Evolutionary conservation across 495 filamentous ascomycete species (phyloP), one percentile per base, ranked within the genome.

Genomic region (Cercophora newfieldiana): DNA sequence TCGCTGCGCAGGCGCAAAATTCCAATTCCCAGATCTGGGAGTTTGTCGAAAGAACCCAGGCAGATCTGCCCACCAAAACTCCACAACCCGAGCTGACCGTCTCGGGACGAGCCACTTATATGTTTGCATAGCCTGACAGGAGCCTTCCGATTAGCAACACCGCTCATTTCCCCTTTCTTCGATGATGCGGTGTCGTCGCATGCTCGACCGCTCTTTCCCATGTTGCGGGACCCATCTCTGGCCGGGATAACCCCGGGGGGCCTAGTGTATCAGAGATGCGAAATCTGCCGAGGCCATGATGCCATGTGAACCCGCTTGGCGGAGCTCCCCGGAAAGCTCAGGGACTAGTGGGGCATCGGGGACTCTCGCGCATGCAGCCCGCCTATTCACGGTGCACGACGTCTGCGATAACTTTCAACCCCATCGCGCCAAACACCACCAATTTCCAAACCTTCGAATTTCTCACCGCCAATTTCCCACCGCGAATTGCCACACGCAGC

Each of bases 341-440:
- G 18, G 37, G 7, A 18, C 37, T 7, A 18, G 37, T 47, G 8
- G 37, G 37, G 37, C 37, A 47, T 7, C 8, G 37, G 18, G 37
- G 37, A 18, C 37, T 44, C 37, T 58, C 33, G 55, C 55, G 26
- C 25, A n/a, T 30, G 25, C 26, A 58, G 55, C 7, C 29, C 25
- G 55, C 55, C 55, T 58, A 16, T 33, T 58, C 54, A n/a, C 55
- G 26, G 16, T n/a, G 28, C 28, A 57, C 54, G 4, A 30, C 54
- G 30, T 30, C 21, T 10, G 1, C 28, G 0, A 64, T 8, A 37
- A 44, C 3, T 14, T 4, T 21, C 48, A 51, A 62, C 26, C 49
- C 1, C 21, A 28, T 22, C 26, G 50, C 10, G 37, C 28, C 22
- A 29, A 49, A 53, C 18, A 7, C 5, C 30, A 33, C 30, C 30